These are phyloP conservation scores for Tricholoma bakamatsutake DNA, from an alignment of 768 basidiomycete species.

Conservation along the genomic window DNA sequence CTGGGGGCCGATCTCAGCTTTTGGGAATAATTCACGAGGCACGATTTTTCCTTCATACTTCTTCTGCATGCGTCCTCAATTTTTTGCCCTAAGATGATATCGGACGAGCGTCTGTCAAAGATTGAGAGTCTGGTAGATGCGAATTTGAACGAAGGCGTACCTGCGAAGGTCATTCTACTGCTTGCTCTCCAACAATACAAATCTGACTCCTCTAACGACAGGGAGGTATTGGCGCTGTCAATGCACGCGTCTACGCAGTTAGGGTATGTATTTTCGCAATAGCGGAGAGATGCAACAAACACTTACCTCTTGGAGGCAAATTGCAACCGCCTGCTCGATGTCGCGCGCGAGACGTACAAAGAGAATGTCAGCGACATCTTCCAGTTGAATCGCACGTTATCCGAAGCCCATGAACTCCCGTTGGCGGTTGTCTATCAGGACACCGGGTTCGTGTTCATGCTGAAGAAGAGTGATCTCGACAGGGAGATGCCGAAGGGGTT, in stretches of 20 bases:
- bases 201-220: conserved; percentile 20
- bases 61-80: neutral
- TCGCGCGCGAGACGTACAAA: conserved; percentile 91
- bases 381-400: conserved; percentile 51
- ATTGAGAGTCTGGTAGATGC: conserved; percentile 56
- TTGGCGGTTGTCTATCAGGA: conserved; percentile 67
- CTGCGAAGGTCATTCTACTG: conserved; percentile 44
- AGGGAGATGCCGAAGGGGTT: conserved; percentile 66
- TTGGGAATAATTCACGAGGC: conserved; percentile 60
- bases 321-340: conserved; percentile 80
- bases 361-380: conserved; percentile 91
- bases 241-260: conserved; percentile 85
- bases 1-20: conserved; percentile 51
- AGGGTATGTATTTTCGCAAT: conserved; percentile 25
- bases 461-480: conserved; percentile 65
- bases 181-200: neutral
- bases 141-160: conserved; percentile 68
- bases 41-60: conserved; percentile 6
- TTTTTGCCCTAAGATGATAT: conserved; percentile 49
- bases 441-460: conserved; percentile 62
- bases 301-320: conserved; percentile 45
- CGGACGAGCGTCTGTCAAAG: conserved; percentile 60
- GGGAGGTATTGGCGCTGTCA: conserved; percentile 71
- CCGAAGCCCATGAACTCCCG: conserved; percentile 60
- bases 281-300: neutral